A percentile compares a stretch with the other conserved stretches of the same genome.
phyloP scores from a whole-genome alignment of 129 eudicot genomes.

The Rutidosis leptorrhynchoides region DNA sequence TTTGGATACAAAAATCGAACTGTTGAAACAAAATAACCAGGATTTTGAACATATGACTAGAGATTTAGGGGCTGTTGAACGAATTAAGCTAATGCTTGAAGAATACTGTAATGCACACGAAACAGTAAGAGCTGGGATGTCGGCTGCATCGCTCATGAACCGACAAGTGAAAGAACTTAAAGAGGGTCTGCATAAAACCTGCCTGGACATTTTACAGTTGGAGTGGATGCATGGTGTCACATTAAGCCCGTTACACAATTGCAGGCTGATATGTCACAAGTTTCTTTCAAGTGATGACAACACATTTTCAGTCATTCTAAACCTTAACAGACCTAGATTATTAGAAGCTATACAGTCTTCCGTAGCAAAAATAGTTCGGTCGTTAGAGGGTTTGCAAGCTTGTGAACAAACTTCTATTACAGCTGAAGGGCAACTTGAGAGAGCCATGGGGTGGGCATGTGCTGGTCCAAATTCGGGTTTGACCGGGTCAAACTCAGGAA shows the following conservation, averaged over 20 bases:
- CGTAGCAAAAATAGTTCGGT: conserved; percentile 59
- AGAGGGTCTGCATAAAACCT: conserved; percentile 62
- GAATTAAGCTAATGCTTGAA: conserved; percentile 73
- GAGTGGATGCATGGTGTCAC: conserved; percentile 89
- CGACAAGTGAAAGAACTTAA: conserved; percentile 71
- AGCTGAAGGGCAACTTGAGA: conserved; percentile 99
- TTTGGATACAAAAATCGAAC: conserved; percentile 58
- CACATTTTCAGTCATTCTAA: conserved; percentile 51
- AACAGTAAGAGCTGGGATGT: conserved; percentile 87
- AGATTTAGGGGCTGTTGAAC: conserved; percentile 44
- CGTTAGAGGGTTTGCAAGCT: conserved; percentile 69
- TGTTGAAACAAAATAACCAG: conserved; percentile 48
- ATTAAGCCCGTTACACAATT: conserved; percentile 53
- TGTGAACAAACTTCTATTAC: conserved; percentile 78
- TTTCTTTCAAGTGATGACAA: conserved; percentile 57
- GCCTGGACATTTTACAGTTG: conserved; percentile 74
- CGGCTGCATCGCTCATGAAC: conserved; percentile 76
- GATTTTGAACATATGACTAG: conserved; percentile 36
- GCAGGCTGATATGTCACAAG: conserved; percentile 65
- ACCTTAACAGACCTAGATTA: conserved; percentile 71
- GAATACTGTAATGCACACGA: conserved; percentile 96
- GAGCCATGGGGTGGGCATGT: conserved; percentile 99
- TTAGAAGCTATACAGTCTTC: conserved; percentile 73
- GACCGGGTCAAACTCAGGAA: conserved; percentile 54
- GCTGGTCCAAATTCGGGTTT: conserved; percentile 75